Base-by-base conservation (phyloP, 257 asterid genomes). In the Solanum commersonii region DNA sequence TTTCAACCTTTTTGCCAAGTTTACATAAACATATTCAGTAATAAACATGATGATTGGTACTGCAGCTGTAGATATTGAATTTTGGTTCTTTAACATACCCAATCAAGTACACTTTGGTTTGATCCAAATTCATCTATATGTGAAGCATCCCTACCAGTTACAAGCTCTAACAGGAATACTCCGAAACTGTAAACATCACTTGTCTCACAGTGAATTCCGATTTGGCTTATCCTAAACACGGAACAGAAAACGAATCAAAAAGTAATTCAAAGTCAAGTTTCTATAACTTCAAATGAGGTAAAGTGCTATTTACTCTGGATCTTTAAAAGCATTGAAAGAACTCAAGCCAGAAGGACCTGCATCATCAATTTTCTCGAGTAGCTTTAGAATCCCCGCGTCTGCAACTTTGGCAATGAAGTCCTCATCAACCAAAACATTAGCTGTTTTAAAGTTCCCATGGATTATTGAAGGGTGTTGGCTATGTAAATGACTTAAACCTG, bases 121-220 rank as follows among this genome's bases (percentile, higher is more conserved):
- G 94, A 93, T 88, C 85, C 91, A 65, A 91, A 91, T 82, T 90
- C 92, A 85, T 90, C 92, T 29, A 87, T 71, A 60, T 91, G 86
- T 10, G 90, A 88, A 63, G 92, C 93, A 78, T 94, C 94, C 87
- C 87, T 91, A 76, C 97, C 98, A 12, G 93, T 92, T 86, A 94
- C 79, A 86, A 94, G 95, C 93, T 95, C 98, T 88, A 92, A 38
- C 25, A 95, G 91, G 88, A 95, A 94, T 25, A 93, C 87, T 1
- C 98, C 98, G 11, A 94, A 95, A 93, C 98, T 93, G 90, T 94
- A 94, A 37, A 94, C 92, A 72, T 95, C 98, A 42, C 87, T 94
- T 73, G 77, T 65, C 82, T 93, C 97, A 29, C 60, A 46, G 46
- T 73, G 84, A 29, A 65, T 59, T n/a, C 88, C 91, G 8, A 20